Percentiles rank a stretch among this genome's conserved stretches.
These are phyloP conservation scores for Suhomyces pyralidae DNA, from an alignment of 805 yeast species.

Conservation along the genomic window DNA sequence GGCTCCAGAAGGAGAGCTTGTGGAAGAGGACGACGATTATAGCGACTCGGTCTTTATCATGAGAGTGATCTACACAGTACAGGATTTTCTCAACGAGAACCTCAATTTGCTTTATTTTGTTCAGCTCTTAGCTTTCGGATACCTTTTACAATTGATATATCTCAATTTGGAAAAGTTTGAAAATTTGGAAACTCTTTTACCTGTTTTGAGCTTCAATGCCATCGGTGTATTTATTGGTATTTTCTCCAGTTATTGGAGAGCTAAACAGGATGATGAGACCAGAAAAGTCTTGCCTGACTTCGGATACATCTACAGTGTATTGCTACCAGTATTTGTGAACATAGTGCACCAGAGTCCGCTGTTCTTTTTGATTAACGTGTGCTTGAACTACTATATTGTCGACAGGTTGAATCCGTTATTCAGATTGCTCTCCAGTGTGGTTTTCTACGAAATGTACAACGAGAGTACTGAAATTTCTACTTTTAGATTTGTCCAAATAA, in stretches of 20 bases:
- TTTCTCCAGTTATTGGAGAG: slow-evolving; percentile 21
- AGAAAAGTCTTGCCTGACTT: slow-evolving; percentile 33
- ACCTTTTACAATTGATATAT: slow-evolving; percentile 30
- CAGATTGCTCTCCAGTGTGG: slow-evolving; percentile 26
- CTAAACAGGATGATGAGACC: slow-evolving; percentile 10
- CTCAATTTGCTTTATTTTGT: slow-evolving; percentile 28
- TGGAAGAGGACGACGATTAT: slow-evolving; percentile 9
- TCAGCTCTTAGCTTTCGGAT: slow-evolving; percentile 30
- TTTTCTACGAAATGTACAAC: slow-evolving; percentile 33
- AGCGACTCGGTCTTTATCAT: slow-evolving; percentile 6
- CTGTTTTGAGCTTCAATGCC: slow-evolving; percentile 30
- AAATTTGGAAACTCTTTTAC: slow-evolving; percentile 14
- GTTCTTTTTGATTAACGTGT: slow-evolving; percentile 30
- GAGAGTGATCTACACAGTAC: slow-evolving; percentile 24
- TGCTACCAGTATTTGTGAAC: slow-evolving; percentile 28
- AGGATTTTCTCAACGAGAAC: slow-evolving; percentile 38
- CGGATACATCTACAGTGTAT: slow-evolving; percentile 32
- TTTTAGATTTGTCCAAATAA: slow-evolving; percentile 20
- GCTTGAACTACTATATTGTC: slow-evolving; percentile 34
- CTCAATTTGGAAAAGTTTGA: slow-evolving; percentile 16
- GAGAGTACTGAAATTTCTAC: slow-evolving; percentile 17
- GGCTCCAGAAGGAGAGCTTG: neutral
- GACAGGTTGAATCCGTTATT: slow-evolving; percentile 28
- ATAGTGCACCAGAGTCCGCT: slow-evolving; percentile 18
- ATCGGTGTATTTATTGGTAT: slow-evolving; percentile 31